These are phyloP conservation scores for Tephrocybe sp. DNA, from an alignment of 768 basidiomycete species.

Conservation along the genomic window DNA sequence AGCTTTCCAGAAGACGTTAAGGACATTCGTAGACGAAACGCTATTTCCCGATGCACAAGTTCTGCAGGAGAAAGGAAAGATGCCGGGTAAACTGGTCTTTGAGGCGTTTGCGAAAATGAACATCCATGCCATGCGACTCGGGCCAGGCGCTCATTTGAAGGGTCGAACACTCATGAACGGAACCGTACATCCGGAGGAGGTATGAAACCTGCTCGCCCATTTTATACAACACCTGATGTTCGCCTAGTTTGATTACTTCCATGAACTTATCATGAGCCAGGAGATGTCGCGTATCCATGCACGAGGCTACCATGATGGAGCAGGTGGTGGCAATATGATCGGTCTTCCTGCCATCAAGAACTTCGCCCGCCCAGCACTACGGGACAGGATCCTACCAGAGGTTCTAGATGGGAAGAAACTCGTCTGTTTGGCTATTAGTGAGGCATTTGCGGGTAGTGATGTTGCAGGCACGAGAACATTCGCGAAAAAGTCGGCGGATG, in stretches of 20 bases:
- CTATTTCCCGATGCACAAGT: slow-evolving; percentile 18
- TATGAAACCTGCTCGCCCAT: neutral
- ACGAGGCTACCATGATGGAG: slow-evolving; percentile 71
- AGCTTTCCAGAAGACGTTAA: slow-evolving; percentile 16
- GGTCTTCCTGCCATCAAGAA: slow-evolving; percentile 65
- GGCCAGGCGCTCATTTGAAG: slow-evolving; percentile 17
- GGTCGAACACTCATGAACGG: slow-evolving; percentile 16
- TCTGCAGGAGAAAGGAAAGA: slow-evolving; percentile 19
- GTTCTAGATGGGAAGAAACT: slow-evolving; percentile 65
- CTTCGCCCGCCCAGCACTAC: slow-evolving; percentile 39
- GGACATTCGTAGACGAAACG: slow-evolving; percentile 17
- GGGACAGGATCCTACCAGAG: slow-evolving; percentile 46
- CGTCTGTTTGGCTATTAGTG: slow-evolving; percentile 74
- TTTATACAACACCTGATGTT: neutral
- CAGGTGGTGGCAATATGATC: slow-evolving; percentile 64
- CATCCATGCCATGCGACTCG: slow-evolving; percentile 18
- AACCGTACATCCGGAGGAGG: slow-evolving; percentile 17
- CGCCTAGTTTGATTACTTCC: slow-evolving; percentile 58
- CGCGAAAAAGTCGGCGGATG: slow-evolving; percentile 64
- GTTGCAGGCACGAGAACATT: slow-evolving; percentile 62
- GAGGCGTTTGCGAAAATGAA: slow-evolving; percentile 15
- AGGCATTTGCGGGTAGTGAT: slow-evolving; percentile 74
- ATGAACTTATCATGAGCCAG: slow-evolving; percentile 67
- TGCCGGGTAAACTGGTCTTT: slow-evolving; percentile 13
- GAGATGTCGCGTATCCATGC: slow-evolving; percentile 56